phyloP scores from a whole-genome alignment of 805 yeast species.

The Kregervanrija fluxuum region DNA sequence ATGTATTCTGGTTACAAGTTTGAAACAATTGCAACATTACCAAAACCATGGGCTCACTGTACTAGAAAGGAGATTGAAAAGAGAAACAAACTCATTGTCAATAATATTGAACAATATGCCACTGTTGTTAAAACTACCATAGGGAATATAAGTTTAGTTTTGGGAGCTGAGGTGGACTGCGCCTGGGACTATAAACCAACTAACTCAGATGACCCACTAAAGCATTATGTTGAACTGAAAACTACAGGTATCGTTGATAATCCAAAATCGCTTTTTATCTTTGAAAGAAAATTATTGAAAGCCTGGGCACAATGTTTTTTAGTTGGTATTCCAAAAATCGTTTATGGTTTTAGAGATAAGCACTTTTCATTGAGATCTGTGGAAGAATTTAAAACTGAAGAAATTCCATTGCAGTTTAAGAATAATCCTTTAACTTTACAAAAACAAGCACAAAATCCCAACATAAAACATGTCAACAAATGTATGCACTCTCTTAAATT shows the following conservation, averaged over 20 bases:
- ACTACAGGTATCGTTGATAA: slow-evolving; percentile 53
- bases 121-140: slow-evolving; percentile 82
- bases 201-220: slow-evolving; percentile 38
- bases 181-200: slow-evolving; percentile 71
- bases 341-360: slow-evolving; percentile 84
- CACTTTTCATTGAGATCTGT: slow-evolving; percentile 53
- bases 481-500: slow-evolving; percentile 79
- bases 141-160: slow-evolving; percentile 56
- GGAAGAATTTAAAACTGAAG: slow-evolving; percentile 72
- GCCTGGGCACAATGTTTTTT: slow-evolving; percentile 95
- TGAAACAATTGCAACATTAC: slow-evolving; percentile 68
- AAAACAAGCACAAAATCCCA: slow-evolving; percentile 27
- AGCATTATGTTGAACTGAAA: slow-evolving; percentile 81
- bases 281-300: slow-evolving; percentile 69
- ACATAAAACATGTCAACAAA: slow-evolving; percentile 39
- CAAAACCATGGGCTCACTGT: slow-evolving; percentile 67
- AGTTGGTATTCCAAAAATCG: slow-evolving; percentile 71
- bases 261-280: slow-evolving; percentile 50
- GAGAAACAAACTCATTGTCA: slow-evolving; percentile 52
- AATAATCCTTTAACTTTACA: slow-evolving; percentile 32
- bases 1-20: slow-evolving; percentile 78
- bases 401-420: slow-evolving; percentile 65
- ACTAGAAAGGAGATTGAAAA: slow-evolving; percentile 62
- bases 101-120: slow-evolving; percentile 69
- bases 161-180: slow-evolving; percentile 93